Percentiles rank a stretch among this genome's conserved stretches.
Conservation (phyloP, 371 early-diverging fungal genomes). For the Rhizopus stolonifer region DNA sequence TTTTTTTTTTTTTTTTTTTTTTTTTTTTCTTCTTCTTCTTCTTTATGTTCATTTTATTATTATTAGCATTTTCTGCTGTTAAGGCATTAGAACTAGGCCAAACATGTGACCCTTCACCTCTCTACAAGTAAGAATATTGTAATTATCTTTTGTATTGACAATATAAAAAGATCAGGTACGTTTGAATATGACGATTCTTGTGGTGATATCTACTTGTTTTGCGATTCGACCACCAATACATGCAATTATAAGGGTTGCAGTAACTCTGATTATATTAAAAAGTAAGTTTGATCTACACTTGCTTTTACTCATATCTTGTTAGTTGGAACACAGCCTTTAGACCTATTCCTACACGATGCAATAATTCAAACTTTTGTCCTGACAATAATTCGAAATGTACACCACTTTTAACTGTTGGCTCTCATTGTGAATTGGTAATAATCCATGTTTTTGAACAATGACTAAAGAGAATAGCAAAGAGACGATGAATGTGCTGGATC, state of each 20-base stretch:
- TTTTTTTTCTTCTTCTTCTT: not conserved
- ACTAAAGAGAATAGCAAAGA: slow-evolving; percentile 30
- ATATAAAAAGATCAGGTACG: slow-evolving; percentile 23
- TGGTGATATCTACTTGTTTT: slow-evolving; percentile 37
- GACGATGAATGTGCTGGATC: slow-evolving; percentile 46
- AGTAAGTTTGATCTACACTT: slow-evolving; percentile 20
- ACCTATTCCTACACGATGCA: slow-evolving; percentile 35
- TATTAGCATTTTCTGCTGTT: slow-evolving; percentile 6
- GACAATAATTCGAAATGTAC: slow-evolving; percentile 38
- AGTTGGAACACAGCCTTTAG: slow-evolving; percentile 36
- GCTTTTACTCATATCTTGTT: not conserved
- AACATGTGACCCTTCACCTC: slow-evolving; percentile 30
- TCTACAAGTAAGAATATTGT: slow-evolving; percentile 46
- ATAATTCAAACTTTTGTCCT: slow-evolving; percentile 33
- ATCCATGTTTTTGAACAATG: not conserved
- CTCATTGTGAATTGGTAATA: slow-evolving; percentile 35
- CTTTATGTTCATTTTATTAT: not conserved
- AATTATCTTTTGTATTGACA: too few relatives aligned
- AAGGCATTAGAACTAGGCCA: slow-evolving; percentile 28
- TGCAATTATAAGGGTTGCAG: slow-evolving; percentile 48
- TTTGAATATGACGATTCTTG: slow-evolving; percentile 41
- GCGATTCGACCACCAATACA: slow-evolving; percentile 30
- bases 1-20: not conserved
- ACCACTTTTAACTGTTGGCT: slow-evolving; percentile 22
- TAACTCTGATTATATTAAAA: slow-evolving; percentile 41